These are phyloP conservation scores for Eimeria necatrix DNA, from an alignment of 169 alveolate species.

Conservation along the genomic window DNA sequence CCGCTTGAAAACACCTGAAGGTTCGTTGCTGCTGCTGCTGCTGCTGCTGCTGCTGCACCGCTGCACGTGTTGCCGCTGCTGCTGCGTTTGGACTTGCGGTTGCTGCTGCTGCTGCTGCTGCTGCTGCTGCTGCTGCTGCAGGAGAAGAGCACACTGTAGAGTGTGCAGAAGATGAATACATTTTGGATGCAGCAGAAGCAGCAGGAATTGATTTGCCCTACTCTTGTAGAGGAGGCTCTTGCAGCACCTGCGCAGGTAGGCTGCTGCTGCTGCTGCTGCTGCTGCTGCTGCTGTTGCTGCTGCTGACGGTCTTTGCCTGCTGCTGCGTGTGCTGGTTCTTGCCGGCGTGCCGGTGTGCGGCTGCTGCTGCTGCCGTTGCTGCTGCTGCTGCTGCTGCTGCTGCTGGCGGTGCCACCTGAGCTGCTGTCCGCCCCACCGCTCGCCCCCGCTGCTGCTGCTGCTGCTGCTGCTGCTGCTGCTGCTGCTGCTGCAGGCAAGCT, in stretches of 20 bases:
- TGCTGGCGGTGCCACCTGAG: slow-evolving; percentile 89
- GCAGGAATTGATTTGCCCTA: slow-evolving; percentile 92
- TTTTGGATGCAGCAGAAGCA: slow-evolving; percentile 91
- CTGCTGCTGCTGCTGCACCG: slow-evolving; percentile 42
- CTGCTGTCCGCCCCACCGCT: slow-evolving; percentile 90
- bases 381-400: background rate
- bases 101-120: slow-evolving; percentile 6
- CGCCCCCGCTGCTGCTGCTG: slow-evolving; percentile 91
- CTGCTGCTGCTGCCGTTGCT: background rate
- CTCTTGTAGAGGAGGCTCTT: slow-evolving; percentile 93
- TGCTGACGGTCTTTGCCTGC: slow-evolving; percentile 79
- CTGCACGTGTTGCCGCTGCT: background rate
- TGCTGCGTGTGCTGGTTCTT: slow-evolving; percentile 86
- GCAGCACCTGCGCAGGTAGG: slow-evolving; percentile 91
- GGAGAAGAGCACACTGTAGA: slow-evolving; percentile 88
- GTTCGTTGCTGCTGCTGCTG: slow-evolving; percentile 42
- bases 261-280: background rate
- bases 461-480: slow-evolving; percentile 91
- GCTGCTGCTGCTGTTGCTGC: slow-evolving; percentile 90
- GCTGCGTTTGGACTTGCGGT: background rate
- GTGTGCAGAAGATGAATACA: slow-evolving; percentile 91
- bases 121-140: slow-evolving; percentile 33
- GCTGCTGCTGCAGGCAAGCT: slow-evolving; percentile 90
- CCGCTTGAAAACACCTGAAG: slow-evolving; percentile 41
- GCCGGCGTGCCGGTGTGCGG: background rate